Percentiles rank a stretch among this genome's conserved stretches.
These are phyloP conservation scores for Chenopodium quinoa DNA, from an alignment of 148 eudicot genomes.

Conservation along the genomic window DNA sequence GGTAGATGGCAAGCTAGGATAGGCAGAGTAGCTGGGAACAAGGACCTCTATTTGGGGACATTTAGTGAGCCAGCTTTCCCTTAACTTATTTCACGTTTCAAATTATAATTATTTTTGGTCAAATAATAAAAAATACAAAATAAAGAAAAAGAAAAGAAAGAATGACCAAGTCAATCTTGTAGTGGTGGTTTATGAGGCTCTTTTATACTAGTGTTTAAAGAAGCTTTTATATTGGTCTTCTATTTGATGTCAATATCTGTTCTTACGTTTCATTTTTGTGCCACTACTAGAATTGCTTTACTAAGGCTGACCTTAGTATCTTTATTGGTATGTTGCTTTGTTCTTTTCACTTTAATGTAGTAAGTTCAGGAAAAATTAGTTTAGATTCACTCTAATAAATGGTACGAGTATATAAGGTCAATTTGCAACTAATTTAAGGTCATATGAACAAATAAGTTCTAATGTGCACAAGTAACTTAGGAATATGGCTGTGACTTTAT, in stretches of 20 bases:
- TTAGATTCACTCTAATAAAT: too few relatives aligned
- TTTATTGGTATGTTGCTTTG: slow-evolving; percentile 10
- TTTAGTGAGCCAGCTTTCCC: slow-evolving; percentile 49
- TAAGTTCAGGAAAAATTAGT: background rate
- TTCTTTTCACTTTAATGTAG: background rate
- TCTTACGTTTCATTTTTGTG: slow-evolving; percentile 29
- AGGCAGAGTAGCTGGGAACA: slow-evolving; percentile 93
- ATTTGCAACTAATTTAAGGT: background rate
- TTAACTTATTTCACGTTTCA: background rate
- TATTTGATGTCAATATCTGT: slow-evolving; percentile 18
- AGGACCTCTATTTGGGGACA: slow-evolving; percentile 93
- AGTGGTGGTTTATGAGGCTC: background rate
- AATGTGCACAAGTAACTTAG: background rate
- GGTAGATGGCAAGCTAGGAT: slow-evolving; percentile 99
- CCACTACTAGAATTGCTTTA: slow-evolving; percentile 38
- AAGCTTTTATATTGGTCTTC: slow-evolving; percentile 20
- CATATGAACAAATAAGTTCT: background rate
- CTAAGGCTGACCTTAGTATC: slow-evolving; percentile 37
- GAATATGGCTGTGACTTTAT: too few relatives aligned
- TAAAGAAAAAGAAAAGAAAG: background rate
- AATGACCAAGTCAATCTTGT: background rate
- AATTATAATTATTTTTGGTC: background rate
- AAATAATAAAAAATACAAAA: background rate
- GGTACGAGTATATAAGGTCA: background rate
- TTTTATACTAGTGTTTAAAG: slow-evolving; percentile 8